Conservation (phyloP, 495 filamentous ascomycete species). For the Lineolata rhizophorae region DNA sequence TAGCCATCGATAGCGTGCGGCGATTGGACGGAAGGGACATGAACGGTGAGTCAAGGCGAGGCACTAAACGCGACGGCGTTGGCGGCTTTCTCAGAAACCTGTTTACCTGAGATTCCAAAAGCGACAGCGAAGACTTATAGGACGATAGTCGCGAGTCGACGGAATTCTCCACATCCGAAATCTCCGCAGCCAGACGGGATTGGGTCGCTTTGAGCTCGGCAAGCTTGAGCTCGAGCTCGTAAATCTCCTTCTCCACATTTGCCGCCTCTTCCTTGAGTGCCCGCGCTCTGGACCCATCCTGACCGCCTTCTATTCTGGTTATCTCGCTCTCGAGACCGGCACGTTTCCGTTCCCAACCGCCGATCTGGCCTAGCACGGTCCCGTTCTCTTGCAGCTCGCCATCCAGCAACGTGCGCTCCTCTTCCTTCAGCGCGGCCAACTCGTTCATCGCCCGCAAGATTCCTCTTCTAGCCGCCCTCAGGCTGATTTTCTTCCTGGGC, state of each 20-base stretch:
- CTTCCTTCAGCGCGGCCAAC: conserved; percentile 45
- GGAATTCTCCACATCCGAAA: conserved; percentile 40
- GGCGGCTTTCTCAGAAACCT: conserved; percentile 28
- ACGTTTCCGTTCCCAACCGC: conserved; percentile 33
- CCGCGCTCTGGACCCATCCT: conserved; percentile 12
- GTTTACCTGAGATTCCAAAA: conserved; percentile 31
- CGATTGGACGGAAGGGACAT: conserved; percentile 36
- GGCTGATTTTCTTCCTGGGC: conserved; percentile 26
- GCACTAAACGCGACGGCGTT: too few species aligned
- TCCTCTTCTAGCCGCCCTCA: conserved; percentile 46
- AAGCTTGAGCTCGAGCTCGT: conserved; percentile 40
- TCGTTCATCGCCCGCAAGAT: conserved; percentile 50
- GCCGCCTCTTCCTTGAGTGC: conserved; percentile 17
- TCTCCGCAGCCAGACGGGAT: conserved; percentile 32
- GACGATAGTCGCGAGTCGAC: conserved; percentile 37
- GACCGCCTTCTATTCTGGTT: conserved; percentile 25
- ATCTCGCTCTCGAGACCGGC: conserved; percentile 25
- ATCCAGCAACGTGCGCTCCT: conserved; percentile 41
- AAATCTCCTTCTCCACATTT: conserved; percentile 19
- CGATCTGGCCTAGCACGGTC: conserved; percentile 34
- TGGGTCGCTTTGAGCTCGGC: conserved; percentile 41
- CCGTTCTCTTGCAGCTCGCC: conserved; percentile 33
- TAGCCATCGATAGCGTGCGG: conserved; percentile 55
- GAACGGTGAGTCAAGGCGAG: conserved; percentile 13
- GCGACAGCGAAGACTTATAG: conserved; percentile 30